These are phyloP conservation scores for Glaciozyma antarctica DNA, from an alignment of 768 basidiomycete genomes.

Conservation along the genomic window DNA sequence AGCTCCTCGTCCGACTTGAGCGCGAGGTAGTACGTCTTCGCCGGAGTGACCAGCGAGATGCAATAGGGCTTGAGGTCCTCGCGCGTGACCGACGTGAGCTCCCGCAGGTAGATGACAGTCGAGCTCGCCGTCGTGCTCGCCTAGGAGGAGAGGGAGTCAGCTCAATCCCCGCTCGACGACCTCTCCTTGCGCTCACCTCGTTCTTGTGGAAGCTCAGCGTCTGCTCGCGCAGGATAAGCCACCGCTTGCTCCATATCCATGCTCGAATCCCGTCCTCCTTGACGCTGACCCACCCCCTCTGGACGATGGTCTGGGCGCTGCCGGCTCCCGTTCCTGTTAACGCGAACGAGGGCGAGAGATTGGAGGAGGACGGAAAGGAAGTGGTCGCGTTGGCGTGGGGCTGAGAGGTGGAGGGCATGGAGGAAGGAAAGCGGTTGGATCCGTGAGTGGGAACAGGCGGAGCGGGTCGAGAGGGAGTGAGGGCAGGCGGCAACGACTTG, in stretches of 20 bases:
- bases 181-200: conserved; percentile 55
- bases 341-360: neutral
- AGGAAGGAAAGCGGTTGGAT: too few species aligned
- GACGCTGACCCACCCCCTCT: conserved; percentile 60
- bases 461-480: conserved; percentile 9
- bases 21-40: conserved; percentile 65
- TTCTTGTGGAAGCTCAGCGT: conserved; percentile 75
- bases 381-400: neutral
- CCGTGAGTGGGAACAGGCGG: conserved; percentile 4
- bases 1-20: conserved; percentile 91
- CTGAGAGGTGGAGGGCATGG: neutral
- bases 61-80: conserved; percentile 94
- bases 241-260: conserved; percentile 85
- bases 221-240: conserved; percentile 73
- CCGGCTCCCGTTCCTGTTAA: neutral
- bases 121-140: conserved; percentile 42
- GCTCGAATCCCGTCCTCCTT: conserved; percentile 92
- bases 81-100: conserved; percentile 78
- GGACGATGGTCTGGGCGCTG: conserved; percentile 21
- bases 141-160: conserved; percentile 41
- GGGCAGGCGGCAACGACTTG: neutral
- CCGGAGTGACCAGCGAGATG: conserved; percentile 71
- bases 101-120: conserved; percentile 56
- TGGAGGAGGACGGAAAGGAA: neutral
- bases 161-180: conserved; percentile 4